Conservation (phyloP, 2,329 filamentous ascomycete species). For the Lachnellula arida region DNA sequence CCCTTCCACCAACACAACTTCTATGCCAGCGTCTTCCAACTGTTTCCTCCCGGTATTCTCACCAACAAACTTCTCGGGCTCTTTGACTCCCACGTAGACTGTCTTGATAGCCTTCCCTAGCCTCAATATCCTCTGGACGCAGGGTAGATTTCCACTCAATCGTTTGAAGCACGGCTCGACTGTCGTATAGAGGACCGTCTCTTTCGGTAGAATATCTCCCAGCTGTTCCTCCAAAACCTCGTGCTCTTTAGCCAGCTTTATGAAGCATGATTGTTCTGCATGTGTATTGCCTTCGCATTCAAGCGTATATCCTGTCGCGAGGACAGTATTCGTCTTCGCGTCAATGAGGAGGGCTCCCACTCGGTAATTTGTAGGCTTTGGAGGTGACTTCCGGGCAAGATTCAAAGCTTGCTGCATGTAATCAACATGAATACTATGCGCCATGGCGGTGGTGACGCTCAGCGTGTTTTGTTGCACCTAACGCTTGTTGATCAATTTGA, state of each 20-base stretch:
- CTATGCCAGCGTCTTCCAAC: constrained; percentile 67
- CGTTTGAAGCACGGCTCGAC: constrained; percentile 80
- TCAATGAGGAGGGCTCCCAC: constrained; percentile 86
- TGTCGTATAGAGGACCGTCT: constrained; percentile 75
- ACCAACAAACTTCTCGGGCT: constrained; percentile 86
- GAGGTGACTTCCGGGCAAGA: constrained; percentile 74
- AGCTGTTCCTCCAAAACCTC: constrained; percentile 51
- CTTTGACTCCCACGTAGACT: constrained; percentile 83
- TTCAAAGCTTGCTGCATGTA: constrained; percentile 69
- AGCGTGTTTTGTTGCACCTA: background rate
- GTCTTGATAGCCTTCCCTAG: constrained; percentile 54
- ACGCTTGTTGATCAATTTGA: background rate
- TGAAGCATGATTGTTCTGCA: constrained; percentile 86
- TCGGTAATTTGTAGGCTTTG: constrained; percentile 85
- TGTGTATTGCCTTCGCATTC: constrained; percentile 92
- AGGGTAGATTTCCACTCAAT: constrained; percentile 69
- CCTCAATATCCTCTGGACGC: constrained; percentile 72
- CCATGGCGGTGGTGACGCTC: constrained; percentile 3
- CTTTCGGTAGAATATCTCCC: constrained; percentile 44
- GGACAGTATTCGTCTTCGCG: constrained; percentile 49
- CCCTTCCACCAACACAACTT: constrained; percentile 67
- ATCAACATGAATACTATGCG: constrained; percentile 18
- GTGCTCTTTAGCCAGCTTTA: constrained; percentile 58
- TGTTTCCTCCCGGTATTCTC: constrained; percentile 70
- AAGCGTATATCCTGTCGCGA: constrained; percentile 83